Conservation (phyloP, 2,329 filamentous ascomycete genomes). For the Neofusicoccum sp. region DNA sequence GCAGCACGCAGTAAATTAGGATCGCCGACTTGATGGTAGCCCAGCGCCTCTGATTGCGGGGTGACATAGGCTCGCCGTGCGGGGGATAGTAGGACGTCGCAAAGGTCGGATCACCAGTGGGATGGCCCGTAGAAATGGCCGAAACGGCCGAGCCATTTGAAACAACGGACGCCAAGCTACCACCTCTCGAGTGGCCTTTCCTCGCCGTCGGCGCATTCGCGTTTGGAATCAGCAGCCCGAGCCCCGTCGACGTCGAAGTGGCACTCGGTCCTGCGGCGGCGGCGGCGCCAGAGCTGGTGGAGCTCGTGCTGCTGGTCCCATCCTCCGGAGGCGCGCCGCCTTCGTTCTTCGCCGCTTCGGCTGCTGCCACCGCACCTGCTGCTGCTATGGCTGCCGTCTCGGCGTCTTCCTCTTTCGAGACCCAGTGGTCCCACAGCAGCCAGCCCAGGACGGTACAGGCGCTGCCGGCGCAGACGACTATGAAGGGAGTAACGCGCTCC, state of each 20-base stretch:
- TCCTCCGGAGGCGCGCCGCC: conserved; percentile 22
- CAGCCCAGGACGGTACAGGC: conserved; percentile 83
- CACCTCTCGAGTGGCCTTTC: conserved; percentile 52
- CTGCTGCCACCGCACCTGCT: conserved; percentile 26
- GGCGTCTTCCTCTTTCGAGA: conserved; percentile 68
- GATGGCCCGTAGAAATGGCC: conserved; percentile 27
- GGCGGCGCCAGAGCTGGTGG: conserved; percentile 7
- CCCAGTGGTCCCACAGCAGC: conserved; percentile 91
- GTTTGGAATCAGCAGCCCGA: conserved; percentile 40
- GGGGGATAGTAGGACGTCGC: conserved; percentile 38
- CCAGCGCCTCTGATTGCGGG: conserved; percentile 64
- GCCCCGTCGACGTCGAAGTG: conserved; percentile 25
- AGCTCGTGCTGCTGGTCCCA: conserved; percentile 24
- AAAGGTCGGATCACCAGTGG: conserved; percentile 45
- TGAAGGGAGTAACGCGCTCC: conserved; percentile 84
- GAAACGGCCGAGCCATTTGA: conserved; percentile 45
- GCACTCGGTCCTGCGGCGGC: not conserved
- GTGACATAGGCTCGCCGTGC: conserved; percentile 49
- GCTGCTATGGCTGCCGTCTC: conserved; percentile 30
- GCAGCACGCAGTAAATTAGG: conserved; percentile 87
- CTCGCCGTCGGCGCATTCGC: conserved; percentile 14
- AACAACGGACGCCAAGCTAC: conserved; percentile 60
- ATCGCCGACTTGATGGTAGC: conserved; percentile 89
- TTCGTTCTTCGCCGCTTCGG: conserved; percentile 12
- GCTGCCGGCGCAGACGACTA: conserved; percentile 83